Evolutionary conservation across 371 early-diverging fungal species (phyloP).

Genomic region (Rhizopus delemar): DNA sequence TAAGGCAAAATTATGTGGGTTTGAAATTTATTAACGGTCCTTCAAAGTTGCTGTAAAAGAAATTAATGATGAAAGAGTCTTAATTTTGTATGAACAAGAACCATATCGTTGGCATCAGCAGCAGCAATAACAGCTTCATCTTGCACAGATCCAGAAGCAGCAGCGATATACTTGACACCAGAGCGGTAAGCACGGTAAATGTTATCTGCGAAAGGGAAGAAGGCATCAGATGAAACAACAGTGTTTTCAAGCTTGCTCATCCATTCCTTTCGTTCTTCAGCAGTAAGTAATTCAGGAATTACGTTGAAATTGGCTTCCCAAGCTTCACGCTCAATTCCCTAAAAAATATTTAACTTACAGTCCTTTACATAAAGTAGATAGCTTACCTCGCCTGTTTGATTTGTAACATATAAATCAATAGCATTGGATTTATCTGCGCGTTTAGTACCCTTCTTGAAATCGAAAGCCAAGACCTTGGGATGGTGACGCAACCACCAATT

Average conservation of each 20-base stretch:
- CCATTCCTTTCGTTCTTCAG: conserved; percentile 79
- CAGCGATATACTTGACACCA: conserved; percentile 89
- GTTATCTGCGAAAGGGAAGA: conserved; percentile 98
- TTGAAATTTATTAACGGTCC: not conserved
- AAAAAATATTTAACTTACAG: not conserved
- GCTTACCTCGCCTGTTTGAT: conserved; percentile 73
- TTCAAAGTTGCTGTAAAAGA: not conserved
- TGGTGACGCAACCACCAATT: conserved; percentile 98
- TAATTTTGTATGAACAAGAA: conserved; percentile 78
- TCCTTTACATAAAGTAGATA: not conserved
- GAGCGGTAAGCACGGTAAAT: conserved; percentile 84
- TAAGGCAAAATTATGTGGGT: too few species aligned
- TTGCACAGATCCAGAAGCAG: conserved; percentile 89
- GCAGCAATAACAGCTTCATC: conserved; percentile 83
- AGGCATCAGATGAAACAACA: conserved; percentile 91
- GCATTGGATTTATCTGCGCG: conserved; percentile 96
- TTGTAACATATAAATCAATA: conserved; percentile 90
- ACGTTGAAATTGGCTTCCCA: conserved; percentile 82
- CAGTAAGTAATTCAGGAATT: conserved; percentile 80
- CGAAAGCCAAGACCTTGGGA: conserved; percentile 82
- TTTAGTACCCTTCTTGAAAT: conserved; percentile 87
- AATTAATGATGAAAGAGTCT: conserved; percentile 95
- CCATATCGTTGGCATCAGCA: conserved; percentile 84
- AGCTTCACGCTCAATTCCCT: conserved; percentile 72
- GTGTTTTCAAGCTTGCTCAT: conserved; percentile 72